A percentile compares a stretch with the other conserved stretches of the same genome.
Conservation (phyloP, 148 eudicot species). For the Rhododendron vialii region DNA sequence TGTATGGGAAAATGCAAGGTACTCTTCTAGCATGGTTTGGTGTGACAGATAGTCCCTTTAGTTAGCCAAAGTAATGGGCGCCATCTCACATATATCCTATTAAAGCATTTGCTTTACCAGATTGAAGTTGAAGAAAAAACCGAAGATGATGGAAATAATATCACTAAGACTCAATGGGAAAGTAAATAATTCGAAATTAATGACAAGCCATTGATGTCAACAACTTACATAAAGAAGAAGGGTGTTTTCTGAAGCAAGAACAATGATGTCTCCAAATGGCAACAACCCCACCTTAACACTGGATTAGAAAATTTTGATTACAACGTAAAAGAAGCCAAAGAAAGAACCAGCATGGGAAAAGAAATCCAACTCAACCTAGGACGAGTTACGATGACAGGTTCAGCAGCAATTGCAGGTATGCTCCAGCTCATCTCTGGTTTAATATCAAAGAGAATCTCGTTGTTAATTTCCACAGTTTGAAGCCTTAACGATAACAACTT, state of each 20-base stretch:
- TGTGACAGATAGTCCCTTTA: neutral
- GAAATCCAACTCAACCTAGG: constrained; percentile 48
- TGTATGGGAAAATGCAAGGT: neutral
- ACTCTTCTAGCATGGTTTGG: neutral
- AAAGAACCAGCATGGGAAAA: constrained; percentile 10
- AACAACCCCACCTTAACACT: constrained; percentile 63
- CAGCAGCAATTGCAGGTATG: constrained; percentile 87
- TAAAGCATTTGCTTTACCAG: neutral
- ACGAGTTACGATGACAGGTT: constrained; percentile 76
- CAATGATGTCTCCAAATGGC: constrained; percentile 67
- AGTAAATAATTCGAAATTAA: neutral
- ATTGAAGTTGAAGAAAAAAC: neutral
- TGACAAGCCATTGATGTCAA: neutral
- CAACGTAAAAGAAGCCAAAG: neutral
- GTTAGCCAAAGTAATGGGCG: neutral
- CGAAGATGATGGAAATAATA: neutral
- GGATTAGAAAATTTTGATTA: constrained; percentile 2
- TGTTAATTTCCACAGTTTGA: constrained; percentile 59
- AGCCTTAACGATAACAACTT: constrained; percentile 68
- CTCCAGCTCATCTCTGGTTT: constrained; percentile 92
- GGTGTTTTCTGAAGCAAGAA: constrained; percentile 61
- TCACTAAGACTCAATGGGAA: neutral
- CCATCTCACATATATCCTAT: neutral
- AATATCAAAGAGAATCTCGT: constrained; percentile 60
- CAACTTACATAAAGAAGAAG: constrained; percentile 84